phyloP scores from a whole-genome alignment of 176 grass and related monocot species.

The Oryza meridionalis region DNA sequence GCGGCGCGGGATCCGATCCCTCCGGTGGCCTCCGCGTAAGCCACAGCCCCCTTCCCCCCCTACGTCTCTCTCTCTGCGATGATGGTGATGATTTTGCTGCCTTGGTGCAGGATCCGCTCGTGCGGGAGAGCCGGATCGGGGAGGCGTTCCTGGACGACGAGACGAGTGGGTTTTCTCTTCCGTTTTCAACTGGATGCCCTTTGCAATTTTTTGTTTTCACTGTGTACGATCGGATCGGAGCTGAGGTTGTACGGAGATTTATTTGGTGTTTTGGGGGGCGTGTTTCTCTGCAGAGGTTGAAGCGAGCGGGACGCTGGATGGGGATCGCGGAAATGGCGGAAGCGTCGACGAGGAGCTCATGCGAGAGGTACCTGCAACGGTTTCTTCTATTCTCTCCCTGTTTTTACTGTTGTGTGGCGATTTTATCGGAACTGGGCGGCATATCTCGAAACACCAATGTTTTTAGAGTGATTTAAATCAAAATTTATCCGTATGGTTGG shows the following conservation, averaged over 20 bases:
- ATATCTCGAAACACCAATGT: too few relatives aligned
- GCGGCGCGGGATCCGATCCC: constrained; percentile 7
- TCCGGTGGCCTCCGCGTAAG: constrained; percentile 31
- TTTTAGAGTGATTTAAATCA: background rate
- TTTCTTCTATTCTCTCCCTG: background rate
- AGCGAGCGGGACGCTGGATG: background rate
- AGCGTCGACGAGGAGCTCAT: constrained; percentile 58
- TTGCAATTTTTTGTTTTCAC: background rate
- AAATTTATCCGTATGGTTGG: background rate
- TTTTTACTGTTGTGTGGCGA: background rate
- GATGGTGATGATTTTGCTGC: constrained; percentile 5
- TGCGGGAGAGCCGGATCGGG: constrained; percentile 34
- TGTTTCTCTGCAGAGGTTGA: constrained; percentile 33
- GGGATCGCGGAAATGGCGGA: background rate
- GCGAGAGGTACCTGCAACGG: constrained; percentile 45
- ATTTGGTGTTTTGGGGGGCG: background rate
- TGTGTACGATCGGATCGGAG: background rate
- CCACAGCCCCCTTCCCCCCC: background rate
- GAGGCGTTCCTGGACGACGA: constrained; percentile 50
- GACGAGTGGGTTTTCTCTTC: constrained; percentile 18
- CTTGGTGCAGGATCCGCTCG: constrained; percentile 50
- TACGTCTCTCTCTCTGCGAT: too few relatives aligned
- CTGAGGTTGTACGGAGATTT: background rate
- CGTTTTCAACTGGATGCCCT: background rate
- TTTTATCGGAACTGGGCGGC: too few relatives aligned